phyloP scores from a whole-genome alignment of 306 rosid species.

The Cucurbita argyrosperma region DNA sequence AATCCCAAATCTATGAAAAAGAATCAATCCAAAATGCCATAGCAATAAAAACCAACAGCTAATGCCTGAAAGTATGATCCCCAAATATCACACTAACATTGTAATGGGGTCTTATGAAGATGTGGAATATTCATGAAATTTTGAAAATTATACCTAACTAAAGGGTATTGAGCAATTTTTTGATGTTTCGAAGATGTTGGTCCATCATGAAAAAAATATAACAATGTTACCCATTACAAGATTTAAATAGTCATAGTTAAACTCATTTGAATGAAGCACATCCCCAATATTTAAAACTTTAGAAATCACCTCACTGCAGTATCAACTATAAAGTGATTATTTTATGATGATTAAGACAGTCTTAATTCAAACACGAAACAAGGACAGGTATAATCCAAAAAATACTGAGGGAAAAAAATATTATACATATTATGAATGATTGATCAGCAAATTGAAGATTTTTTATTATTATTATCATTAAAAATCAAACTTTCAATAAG shows the following conservation, averaged over 20 bases:
- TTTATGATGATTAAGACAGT: not conserved
- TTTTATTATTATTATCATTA: not conserved
- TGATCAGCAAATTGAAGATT: not conserved
- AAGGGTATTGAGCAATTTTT: not conserved
- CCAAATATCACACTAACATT: not conserved
- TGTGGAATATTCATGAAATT: not conserved
- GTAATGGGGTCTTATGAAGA: not conserved
- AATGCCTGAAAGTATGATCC: not conserved
- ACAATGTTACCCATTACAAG: no score
- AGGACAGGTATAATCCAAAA: not conserved
- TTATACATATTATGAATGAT: not conserved
- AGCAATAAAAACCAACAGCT: not conserved
- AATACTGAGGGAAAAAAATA: not conserved
- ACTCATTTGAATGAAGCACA: not conserved
- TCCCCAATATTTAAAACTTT: not conserved
- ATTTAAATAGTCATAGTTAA: not conserved
- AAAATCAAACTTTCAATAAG: not conserved
- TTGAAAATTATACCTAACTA: not conserved
- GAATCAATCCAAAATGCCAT: not conserved
- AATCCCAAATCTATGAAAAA: slow-evolving; percentile 68
- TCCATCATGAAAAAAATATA: not conserved
- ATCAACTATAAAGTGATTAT: not conserved
- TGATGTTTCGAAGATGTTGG: no score
- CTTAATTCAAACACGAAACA: not conserved
- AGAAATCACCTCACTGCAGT: not conserved